These are phyloP conservation scores for Apodospora peruviana DNA, from an alignment of 495 filamentous ascomycete genomes.

Conservation along the genomic window DNA sequence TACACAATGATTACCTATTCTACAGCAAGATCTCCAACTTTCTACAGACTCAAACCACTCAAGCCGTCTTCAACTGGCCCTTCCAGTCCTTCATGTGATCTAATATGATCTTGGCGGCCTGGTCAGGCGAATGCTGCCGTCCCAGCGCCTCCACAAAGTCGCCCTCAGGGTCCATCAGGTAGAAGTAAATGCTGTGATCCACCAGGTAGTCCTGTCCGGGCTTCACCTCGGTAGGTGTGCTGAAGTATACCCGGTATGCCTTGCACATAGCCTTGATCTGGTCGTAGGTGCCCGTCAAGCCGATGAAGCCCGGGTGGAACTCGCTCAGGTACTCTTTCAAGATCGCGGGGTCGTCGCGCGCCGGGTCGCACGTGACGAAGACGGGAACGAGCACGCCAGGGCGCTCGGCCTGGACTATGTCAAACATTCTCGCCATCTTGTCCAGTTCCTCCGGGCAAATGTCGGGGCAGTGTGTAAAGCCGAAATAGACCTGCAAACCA, in stretches of 20 bases:
- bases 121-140: constrained; percentile 83
- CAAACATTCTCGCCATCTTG: constrained; percentile 93
- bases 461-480: constrained; percentile 96
- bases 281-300: constrained; percentile 88
- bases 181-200: constrained; percentile 99
- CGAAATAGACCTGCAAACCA: constrained; percentile 72
- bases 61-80: constrained; percentile 1
- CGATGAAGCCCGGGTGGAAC: constrained; percentile 85
- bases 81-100: constrained; percentile 91
- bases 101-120: constrained; percentile 75
- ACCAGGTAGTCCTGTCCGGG: constrained; percentile 95
- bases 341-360: constrained; percentile 78
- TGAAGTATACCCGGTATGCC: constrained; percentile 94
- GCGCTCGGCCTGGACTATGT: constrained; percentile 57
- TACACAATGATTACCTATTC: no score
- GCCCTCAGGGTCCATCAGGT: constrained; percentile 96
- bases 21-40: no score
- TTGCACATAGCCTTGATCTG: constrained; percentile 90
- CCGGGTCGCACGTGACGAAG: constrained; percentile 95
- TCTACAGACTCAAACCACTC: no score
- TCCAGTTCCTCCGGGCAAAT: constrained; percentile 99
- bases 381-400: constrained; percentile 53
- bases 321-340: constrained; percentile 80
- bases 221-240: constrained; percentile 79
- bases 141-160: constrained; percentile 98